Evolutionary conservation across 1,284 basidiomycete species (phyloP), one percentile per base, ranked within the genome.

Genomic region (Pterulicium gracile): DNA sequence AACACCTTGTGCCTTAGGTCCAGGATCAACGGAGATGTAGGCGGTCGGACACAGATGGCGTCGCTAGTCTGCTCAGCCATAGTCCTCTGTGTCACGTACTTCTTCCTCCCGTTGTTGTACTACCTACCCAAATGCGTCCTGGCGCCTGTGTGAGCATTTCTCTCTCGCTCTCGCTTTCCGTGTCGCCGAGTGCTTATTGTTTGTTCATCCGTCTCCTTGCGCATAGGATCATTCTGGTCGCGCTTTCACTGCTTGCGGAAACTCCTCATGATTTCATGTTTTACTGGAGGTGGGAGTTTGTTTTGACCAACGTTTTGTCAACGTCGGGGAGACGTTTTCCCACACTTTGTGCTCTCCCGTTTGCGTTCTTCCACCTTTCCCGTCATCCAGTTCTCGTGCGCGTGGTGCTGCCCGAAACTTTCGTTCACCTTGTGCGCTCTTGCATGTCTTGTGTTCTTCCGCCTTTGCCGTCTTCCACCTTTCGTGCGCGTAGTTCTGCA

Each of bases 21-120:
- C 4, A 75, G 86, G 41, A 80, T 95, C 43, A 93, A 92, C 56
- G 91, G 82, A 3, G 84, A 89, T 51, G 79, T 88, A 7, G 93
- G 93, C 17, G 89, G 78, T 3, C 75, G 88, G 14, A 88, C 90
- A 1, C 93, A 94, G 58, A 84, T 96, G 79, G 80, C 90, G 7
- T 86, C 86, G 1, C 64, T 96, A 27, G 71, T 95, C 34, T 88
- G 87, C 44, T 82, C 87, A 0, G 65, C 61, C 0, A 63, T 91
- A 19, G 79, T 95, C 10, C 67, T 97, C 12, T 67, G 92, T 5
- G 79, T 87, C 1, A 91, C 87, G 14, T 91, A 90, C 67, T 93
- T 89, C 70, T 71, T 96, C 3, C 72, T 97, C 4, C 86, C n/a
- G 19, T 19, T 41, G 7, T 10, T 41, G 18, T n/a, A 41, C 10